phyloP scores from a whole-genome alignment of 1,284 basidiomycete genomes.

The Sutorius eximius region DNA sequence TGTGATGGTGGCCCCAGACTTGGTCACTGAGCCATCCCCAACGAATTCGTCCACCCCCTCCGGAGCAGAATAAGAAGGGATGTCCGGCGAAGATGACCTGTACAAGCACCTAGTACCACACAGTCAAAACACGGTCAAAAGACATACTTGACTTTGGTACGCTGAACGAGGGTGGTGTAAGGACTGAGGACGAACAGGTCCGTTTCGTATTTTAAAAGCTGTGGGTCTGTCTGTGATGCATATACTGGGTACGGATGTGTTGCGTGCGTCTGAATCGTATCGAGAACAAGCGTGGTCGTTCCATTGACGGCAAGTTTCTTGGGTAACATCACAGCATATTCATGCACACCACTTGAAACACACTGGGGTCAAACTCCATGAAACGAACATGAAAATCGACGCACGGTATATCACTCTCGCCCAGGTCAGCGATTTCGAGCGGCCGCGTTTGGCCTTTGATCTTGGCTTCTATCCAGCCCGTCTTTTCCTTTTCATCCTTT shows the following conservation, averaged over 20 bases:
- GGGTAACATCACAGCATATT: conserved; percentile 50
- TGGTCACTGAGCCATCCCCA: conserved; percentile 60
- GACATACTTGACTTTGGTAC: conserved; percentile 81
- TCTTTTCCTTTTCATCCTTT: conserved; percentile 60
- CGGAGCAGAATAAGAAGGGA: conserved; percentile 70
- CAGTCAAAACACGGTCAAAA: conserved; percentile 4
- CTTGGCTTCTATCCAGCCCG: conserved; percentile 79
- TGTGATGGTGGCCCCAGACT: conserved; percentile 78
- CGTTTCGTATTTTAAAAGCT: conserved; percentile 76
- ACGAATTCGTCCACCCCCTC: conserved; percentile 56
- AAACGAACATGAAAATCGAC: conserved; percentile 4
- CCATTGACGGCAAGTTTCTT: conserved; percentile 51
- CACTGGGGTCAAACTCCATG: conserved; percentile 9
- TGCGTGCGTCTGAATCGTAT: conserved; percentile 73
- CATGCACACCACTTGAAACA: conserved; percentile 37
- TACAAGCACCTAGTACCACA: conserved; percentile 1
- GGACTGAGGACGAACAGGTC: conserved; percentile 80
- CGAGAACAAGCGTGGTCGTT: conserved; percentile 73
- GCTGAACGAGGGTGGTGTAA: conserved; percentile 78
- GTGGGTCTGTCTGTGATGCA: conserved; percentile 77
- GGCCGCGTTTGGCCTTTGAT: conserved; percentile 66
- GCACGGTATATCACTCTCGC: conserved; percentile 54
- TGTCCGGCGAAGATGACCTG: conserved; percentile 66
- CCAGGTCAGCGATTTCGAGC: conserved; percentile 56
- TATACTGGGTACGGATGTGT: conserved; percentile 74